A percentile compares a stretch with the other conserved stretches of the same genome.
phyloP scores from a whole-genome alignment of 1,139 yeast genomes.

The Kodamaea plutei region DNA sequence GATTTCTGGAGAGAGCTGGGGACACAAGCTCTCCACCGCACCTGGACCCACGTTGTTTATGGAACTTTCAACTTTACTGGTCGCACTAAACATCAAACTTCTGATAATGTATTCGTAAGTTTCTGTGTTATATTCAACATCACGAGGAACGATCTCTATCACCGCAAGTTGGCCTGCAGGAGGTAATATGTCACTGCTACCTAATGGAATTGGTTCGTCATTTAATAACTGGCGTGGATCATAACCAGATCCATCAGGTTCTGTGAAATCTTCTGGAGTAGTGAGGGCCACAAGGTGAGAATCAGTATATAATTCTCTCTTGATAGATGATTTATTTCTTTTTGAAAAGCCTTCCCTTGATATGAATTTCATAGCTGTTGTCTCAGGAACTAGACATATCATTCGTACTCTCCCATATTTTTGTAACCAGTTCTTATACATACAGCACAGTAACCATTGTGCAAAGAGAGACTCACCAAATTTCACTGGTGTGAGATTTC shows the following conservation, averaged over 20 bases:
- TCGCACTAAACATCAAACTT: constrained; percentile 53
- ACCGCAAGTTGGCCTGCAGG: constrained; percentile 33
- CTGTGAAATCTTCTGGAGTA: constrained; percentile 19
- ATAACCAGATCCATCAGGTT: constrained; percentile 28
- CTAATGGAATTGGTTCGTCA: constrained; percentile 37
- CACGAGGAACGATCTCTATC: constrained; percentile 58
- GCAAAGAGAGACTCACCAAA: constrained; percentile 67
- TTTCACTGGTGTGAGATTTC: constrained; percentile 50
- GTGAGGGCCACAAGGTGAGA: constrained; percentile 48
- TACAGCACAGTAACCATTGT: constrained; percentile 72
- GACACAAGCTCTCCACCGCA: constrained; percentile 57
- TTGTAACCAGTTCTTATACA: constrained; percentile 71
- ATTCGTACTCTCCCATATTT: constrained; percentile 69
- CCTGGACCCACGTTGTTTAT: constrained; percentile 74
- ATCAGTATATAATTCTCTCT: constrained; percentile 57
- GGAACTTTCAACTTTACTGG: constrained; percentile 45
- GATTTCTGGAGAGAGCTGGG: constrained; percentile 32
- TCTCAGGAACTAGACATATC: constrained; percentile 58
- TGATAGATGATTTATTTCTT: constrained; percentile 57
- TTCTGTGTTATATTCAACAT: constrained; percentile 35
- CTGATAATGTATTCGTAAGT: constrained; percentile 66
- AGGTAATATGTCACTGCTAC: constrained; percentile 23
- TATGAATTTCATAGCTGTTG: constrained; percentile 58
- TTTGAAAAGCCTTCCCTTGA: constrained; percentile 43
- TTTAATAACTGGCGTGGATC: constrained; percentile 35